Percentiles rank a stretch among this genome's conserved stretches.
Conservation (phyloP, 495 filamentous ascomycete species). For the Aspergillus olivimuriae region DNA sequence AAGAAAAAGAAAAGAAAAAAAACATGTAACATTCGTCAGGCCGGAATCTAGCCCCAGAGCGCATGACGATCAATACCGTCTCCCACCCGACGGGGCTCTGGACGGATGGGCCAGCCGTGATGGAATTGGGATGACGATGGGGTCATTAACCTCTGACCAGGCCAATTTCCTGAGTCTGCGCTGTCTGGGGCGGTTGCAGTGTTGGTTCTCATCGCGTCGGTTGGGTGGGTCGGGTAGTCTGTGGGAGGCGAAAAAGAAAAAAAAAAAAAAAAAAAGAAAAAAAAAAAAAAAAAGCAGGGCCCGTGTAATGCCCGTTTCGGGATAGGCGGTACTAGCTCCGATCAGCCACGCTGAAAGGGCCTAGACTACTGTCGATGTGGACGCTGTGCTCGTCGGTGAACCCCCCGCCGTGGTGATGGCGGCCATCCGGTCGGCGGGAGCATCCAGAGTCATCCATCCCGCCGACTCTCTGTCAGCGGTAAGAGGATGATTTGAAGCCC, state of each 20-base stretch:
- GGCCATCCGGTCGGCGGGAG: background rate
- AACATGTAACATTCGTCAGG: background rate
- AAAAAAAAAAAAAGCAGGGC: constrained; percentile 6
- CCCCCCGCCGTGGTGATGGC: too few relatives aligned
- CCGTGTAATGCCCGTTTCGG: constrained; percentile 17
- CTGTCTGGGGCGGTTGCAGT: background rate
- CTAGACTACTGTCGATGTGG: constrained; percentile 16
- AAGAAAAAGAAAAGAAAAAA: background rate
- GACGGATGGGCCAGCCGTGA: too few relatives aligned
- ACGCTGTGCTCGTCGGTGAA: background rate
- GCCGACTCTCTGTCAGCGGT: too few relatives aligned
- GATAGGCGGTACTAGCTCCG: constrained; percentile 11
- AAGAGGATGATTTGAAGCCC: too few relatives aligned
- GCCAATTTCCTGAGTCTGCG: constrained; percentile 10
- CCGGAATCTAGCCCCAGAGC: too few relatives aligned
- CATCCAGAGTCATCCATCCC: too few relatives aligned
- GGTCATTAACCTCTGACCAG: constrained; percentile 11
- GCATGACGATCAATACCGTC: too few relatives aligned
- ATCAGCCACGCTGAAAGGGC: constrained; percentile 19
- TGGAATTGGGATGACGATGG: too few relatives aligned
- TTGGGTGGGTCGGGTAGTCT: constrained; percentile 1
- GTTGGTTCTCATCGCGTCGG: too few relatives aligned
- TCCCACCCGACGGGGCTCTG: too few relatives aligned
- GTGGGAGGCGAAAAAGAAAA: background rate
- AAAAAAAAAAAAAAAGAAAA: background rate